These are phyloP conservation scores for Bryum argenteum DNA, from an alignment of 225 moss, liverwort and hornwort genomes.

Conservation along the genomic window DNA sequence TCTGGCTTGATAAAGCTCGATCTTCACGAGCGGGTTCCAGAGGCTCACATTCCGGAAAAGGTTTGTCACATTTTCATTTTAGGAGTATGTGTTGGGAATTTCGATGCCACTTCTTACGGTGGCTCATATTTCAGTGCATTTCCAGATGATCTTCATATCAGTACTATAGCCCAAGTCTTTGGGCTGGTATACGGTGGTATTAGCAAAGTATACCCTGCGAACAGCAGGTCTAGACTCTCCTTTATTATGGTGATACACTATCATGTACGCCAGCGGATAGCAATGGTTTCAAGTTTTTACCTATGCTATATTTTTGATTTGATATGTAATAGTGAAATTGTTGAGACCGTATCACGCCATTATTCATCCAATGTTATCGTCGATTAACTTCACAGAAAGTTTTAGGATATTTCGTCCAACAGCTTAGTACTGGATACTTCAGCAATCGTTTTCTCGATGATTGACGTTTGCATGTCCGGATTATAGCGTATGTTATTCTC, in stretches of 20 bases:
- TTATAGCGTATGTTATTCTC: not conserved
- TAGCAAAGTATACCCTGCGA: too few relatives aligned
- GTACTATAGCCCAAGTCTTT: too few relatives aligned
- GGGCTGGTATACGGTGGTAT: too few relatives aligned
- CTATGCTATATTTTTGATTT: constrained; percentile 1
- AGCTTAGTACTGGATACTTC: not conserved
- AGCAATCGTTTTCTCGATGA: constrained; percentile 16
- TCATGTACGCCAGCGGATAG: too few relatives aligned
- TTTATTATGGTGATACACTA: too few relatives aligned
- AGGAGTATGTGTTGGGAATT: not conserved
- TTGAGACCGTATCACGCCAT: not conserved
- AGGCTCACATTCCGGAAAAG: constrained; percentile 55
- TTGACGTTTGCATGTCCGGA: not conserved
- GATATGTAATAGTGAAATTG: not conserved
- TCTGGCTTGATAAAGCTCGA: constrained; percentile 76
- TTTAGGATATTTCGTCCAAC: constrained; percentile 11
- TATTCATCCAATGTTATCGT: constrained; percentile 2
- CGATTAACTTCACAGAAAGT: constrained; percentile 3
- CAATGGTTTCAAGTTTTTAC: too few relatives aligned
- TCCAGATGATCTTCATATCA: too few relatives aligned
- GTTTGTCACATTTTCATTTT: constrained; percentile 31
- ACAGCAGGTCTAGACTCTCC: too few relatives aligned
- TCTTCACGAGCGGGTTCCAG: constrained; percentile 52
- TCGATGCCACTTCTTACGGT: too few relatives aligned
- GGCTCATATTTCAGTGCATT: too few relatives aligned